Percentiles rank a stretch among this genome's conserved stretches.
Conservation (phyloP, 176 grass and related monocot genomes). For the Eremochloa ophiuroides region DNA sequence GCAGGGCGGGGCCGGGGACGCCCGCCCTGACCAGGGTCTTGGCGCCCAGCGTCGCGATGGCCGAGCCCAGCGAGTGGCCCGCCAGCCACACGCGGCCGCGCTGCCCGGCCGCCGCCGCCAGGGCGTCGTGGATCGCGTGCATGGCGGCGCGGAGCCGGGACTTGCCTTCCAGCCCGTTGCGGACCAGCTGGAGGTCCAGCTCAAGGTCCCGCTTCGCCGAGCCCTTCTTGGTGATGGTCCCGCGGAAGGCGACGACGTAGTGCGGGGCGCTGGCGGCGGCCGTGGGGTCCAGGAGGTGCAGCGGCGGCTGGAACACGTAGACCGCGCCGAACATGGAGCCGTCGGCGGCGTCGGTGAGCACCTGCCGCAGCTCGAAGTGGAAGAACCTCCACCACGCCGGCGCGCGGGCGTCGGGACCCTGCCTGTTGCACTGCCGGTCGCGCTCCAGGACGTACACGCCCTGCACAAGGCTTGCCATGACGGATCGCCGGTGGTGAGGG, state of each 20-base stretch:
- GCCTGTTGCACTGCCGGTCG: slow-evolving; percentile 38
- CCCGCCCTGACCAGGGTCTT: slow-evolving; percentile 53
- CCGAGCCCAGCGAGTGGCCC: slow-evolving; percentile 64
- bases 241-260: slow-evolving; percentile 64
- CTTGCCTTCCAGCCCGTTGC: slow-evolving; percentile 42
- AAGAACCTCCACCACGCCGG: slow-evolving; percentile 59
- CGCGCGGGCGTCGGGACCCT: slow-evolving; percentile 32
- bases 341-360: slow-evolving; percentile 54
- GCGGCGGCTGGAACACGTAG: slow-evolving; percentile 40
- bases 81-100: slow-evolving; percentile 48
- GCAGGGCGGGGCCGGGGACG: slow-evolving; percentile 25
- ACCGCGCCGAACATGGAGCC: slow-evolving; percentile 58
- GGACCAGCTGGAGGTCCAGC: slow-evolving; percentile 47
- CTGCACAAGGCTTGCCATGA: slow-evolving; percentile 52
- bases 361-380: slow-evolving; percentile 42
- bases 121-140: slow-evolving; percentile 24
- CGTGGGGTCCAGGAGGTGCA: not conserved
- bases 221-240: slow-evolving; percentile 53
- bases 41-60: slow-evolving; percentile 50
- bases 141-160: slow-evolving; percentile 38
- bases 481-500: slow-evolving; percentile 45
- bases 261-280: slow-evolving; percentile 25
- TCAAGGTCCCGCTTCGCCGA: slow-evolving; percentile 32
- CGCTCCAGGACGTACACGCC: slow-evolving; percentile 60
- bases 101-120: not conserved